Percentiles rank a stretch among this genome's conserved stretches.
Evolutionary conservation across 371 early-diverging fungal genomes (phyloP).

Genomic region (Mucor plumbeus): DNA sequence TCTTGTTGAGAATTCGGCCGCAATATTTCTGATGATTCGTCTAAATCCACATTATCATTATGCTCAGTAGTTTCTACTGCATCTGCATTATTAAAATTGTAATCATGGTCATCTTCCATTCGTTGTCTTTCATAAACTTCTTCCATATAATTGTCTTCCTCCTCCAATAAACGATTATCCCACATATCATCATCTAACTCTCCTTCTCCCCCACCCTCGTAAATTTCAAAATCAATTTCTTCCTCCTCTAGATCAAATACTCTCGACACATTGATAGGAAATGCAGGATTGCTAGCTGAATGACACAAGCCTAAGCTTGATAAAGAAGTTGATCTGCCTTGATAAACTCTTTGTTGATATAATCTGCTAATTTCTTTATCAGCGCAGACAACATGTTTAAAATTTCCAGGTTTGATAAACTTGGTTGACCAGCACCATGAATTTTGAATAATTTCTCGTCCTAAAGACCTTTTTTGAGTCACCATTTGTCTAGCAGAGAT

Average conservation of each 20-base stretch:
- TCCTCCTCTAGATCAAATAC: conserved; percentile 24
- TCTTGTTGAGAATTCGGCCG: not conserved
- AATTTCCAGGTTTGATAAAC: conserved; percentile 39
- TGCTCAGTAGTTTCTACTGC: too few species aligned
- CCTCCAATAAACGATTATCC: conserved; percentile 10
- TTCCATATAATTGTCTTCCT: conserved; percentile 15
- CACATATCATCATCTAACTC: not conserved
- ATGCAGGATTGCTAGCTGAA: conserved; percentile 39
- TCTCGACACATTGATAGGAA: conserved; percentile 27
- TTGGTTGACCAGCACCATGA: conserved; percentile 54
- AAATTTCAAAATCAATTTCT: conserved; percentile 22
- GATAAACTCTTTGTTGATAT: conserved; percentile 16
- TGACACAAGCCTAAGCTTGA: conserved; percentile 34
- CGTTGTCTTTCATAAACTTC: conserved; percentile 17
- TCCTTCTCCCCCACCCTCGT: conserved; percentile 13
- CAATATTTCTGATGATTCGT: not conserved
- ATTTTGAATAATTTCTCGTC: not conserved
- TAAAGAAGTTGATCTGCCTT: conserved; percentile 29
- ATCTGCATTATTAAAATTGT: conserved; percentile 7
- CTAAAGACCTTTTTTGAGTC: conserved; percentile 14
- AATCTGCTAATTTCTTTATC: conserved; percentile 26
- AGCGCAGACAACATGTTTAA: conserved; percentile 33
- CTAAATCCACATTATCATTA: not conserved
- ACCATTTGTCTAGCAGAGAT: conserved; percentile 33
- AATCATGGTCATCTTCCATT: conserved; percentile 18